Percentiles rank a stretch among this genome's conserved stretches.
These are phyloP conservation scores for Schizochytrium sp. DNA, from an alignment of 108 stramenopile species.

Conservation along the genomic window DNA sequence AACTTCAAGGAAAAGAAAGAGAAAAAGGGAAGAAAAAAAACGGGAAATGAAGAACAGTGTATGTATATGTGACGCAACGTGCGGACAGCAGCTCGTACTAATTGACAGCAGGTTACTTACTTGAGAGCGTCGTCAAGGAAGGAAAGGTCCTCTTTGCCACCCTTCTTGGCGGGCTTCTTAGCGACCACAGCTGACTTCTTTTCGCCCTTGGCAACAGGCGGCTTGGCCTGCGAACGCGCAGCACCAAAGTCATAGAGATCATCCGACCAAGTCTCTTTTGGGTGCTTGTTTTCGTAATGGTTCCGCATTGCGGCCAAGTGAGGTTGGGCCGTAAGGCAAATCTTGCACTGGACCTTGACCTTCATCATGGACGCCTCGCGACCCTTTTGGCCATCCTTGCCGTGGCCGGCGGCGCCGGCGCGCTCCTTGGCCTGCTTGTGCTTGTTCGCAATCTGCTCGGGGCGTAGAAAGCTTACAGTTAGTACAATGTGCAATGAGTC, in stretches of 20 bases:
- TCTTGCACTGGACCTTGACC: neutral
- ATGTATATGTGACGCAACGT: too few species aligned
- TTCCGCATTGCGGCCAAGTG: neutral
- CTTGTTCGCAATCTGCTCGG: neutral
- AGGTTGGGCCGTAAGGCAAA: neutral
- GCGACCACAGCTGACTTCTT: neutral
- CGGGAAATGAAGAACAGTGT: too few species aligned
- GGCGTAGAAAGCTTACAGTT: neutral
- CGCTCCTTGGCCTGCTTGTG: slow-evolving; percentile 7
- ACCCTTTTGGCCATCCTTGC: neutral
- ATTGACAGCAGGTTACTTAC: neutral
- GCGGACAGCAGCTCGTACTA: too few species aligned
- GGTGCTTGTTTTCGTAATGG: slow-evolving; percentile 15
- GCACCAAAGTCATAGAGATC: neutral
- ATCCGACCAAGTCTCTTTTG: neutral
- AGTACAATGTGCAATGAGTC: neutral
- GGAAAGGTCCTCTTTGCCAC: neutral
- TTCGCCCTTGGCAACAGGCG: neutral
- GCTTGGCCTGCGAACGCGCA: neutral
- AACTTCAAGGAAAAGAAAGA: too few species aligned
- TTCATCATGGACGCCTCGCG: neutral
- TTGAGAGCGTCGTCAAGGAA: neutral
- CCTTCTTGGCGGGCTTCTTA: neutral
- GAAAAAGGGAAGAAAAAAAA: too few species aligned
- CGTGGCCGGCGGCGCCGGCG: slow-evolving; percentile 1